phyloP scores from a whole-genome alignment of 83 land plant genomes.

The Picea abies region DNA sequence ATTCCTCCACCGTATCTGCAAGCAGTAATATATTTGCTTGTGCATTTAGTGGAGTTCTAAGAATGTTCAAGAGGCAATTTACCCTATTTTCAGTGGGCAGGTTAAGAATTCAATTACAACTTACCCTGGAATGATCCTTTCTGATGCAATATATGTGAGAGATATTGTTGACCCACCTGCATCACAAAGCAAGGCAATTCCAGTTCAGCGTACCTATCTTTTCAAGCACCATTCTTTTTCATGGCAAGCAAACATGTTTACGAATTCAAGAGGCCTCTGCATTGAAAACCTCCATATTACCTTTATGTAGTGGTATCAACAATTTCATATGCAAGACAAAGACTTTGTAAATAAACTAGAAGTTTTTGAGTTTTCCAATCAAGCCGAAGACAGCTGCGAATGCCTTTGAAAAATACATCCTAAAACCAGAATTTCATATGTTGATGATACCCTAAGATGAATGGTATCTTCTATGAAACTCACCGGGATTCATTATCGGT shows the following conservation, averaged over 20 bases:
- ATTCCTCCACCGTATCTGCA: constrained; percentile 99
- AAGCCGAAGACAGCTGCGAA: neutral
- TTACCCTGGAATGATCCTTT: constrained; percentile 95
- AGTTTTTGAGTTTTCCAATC: neutral
- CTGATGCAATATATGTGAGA: constrained; percentile 97
- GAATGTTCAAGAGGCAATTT: neutral
- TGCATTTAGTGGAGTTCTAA: neutral
- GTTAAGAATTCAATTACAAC: neutral
- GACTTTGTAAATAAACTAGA: neutral
- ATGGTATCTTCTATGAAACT: neutral
- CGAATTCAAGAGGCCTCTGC: neutral
- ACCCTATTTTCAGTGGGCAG: neutral
- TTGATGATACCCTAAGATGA: neutral
- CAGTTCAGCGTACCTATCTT: neutral
- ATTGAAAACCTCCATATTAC: neutral
- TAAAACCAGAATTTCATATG: neutral
- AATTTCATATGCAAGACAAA: neutral
- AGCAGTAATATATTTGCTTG: neutral
- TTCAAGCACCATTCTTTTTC: constrained; percentile 1
- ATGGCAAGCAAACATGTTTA: neutral
- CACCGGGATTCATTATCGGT: constrained; percentile 94
- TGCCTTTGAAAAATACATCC: neutral
- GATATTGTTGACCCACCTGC: constrained; percentile 92
- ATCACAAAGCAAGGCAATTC: constrained; percentile 2
- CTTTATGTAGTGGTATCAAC: neutral